Percentiles rank a stretch among this genome's conserved stretches.
phyloP scores from a whole-genome alignment of 345 rosid genomes.

The Odontarrhena argentea region DNA sequence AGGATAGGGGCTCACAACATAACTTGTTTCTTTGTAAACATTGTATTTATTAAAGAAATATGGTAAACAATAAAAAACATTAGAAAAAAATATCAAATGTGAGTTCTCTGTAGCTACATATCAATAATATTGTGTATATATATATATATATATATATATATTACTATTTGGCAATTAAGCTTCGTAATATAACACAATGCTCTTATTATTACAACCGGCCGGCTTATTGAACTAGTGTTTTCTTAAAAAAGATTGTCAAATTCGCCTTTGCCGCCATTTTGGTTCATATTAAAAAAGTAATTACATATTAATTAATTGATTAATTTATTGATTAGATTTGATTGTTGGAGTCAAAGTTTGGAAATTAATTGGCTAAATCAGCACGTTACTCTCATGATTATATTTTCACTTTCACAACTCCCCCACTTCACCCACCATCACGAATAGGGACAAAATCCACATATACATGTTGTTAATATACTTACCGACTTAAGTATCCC shows the following conservation, averaged over 20 bases:
- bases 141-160: too few relatives aligned
- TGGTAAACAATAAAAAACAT: too few relatives aligned
- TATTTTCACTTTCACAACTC: slow-evolving; percentile 39
- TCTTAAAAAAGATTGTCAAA: slow-evolving; percentile 3
- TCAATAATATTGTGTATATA: too few relatives aligned
- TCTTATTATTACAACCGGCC: not conserved
- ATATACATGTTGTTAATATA: not conserved
- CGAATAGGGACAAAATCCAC: slow-evolving; percentile 28
- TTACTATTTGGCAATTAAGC: too few relatives aligned
- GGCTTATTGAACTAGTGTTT: not conserved
- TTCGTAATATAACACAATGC: not conserved
- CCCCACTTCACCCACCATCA: slow-evolving; percentile 46
- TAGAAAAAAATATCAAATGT: too few relatives aligned
- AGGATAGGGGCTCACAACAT: too few relatives aligned
- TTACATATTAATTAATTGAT: slow-evolving; percentile 1
- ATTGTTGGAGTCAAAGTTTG: slow-evolving; percentile 31
- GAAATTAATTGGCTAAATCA: slow-evolving; percentile 37
- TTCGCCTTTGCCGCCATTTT: slow-evolving; percentile 27
- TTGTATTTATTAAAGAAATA: too few relatives aligned
- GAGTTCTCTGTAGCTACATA: too few relatives aligned
- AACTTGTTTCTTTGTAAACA: too few relatives aligned
- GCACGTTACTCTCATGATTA: slow-evolving; percentile 46
- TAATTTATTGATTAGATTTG: not conserved
- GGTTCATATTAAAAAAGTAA: slow-evolving; percentile 16
- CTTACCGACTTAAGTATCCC: slow-evolving; percentile 32